A percentile compares a stretch with the other conserved stretches of the same genome.
Conservation (phyloP, 352 stramenopile species). For the Chrysophaeum taylorii region DNA sequence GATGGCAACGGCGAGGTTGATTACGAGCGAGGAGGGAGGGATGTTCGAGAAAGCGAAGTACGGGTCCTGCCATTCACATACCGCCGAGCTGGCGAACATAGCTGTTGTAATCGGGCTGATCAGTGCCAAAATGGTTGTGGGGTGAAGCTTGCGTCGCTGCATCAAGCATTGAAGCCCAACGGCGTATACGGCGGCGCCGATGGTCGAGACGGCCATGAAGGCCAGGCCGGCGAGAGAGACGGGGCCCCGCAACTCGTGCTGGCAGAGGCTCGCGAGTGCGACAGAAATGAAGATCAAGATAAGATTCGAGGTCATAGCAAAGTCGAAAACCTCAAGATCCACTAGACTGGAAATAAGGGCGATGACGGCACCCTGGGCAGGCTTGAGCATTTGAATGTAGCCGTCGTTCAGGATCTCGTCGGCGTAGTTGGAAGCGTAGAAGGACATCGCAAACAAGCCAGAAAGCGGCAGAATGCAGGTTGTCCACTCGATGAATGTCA, state of each 20-base stretch:
- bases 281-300: neutral
- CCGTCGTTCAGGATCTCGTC: neutral
- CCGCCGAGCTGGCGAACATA: neutral
- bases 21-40: neutral
- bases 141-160: no score
- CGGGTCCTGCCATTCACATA: neutral
- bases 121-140: no score
- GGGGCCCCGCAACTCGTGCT: neutral
- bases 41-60: neutral
- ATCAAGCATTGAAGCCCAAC: no score
- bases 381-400: neutral
- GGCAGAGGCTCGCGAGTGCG: neutral
- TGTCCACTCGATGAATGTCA: no score
- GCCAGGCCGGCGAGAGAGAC: neutral
- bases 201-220: neutral
- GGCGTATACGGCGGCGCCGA: no score
- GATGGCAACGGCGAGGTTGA: neutral
- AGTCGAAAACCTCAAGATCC: neutral
- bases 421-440: neutral
- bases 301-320: neutral
- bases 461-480: no score
- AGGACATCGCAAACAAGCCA: neutral
- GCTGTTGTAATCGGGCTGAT: neutral
- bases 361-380: neutral
- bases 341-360: neutral